Percentiles rank a stretch among this genome's conserved stretches.
Evolutionary conservation across 2,329 filamentous ascomycete species (phyloP).

Genomic region (Xylariaceae sp.): DNA sequence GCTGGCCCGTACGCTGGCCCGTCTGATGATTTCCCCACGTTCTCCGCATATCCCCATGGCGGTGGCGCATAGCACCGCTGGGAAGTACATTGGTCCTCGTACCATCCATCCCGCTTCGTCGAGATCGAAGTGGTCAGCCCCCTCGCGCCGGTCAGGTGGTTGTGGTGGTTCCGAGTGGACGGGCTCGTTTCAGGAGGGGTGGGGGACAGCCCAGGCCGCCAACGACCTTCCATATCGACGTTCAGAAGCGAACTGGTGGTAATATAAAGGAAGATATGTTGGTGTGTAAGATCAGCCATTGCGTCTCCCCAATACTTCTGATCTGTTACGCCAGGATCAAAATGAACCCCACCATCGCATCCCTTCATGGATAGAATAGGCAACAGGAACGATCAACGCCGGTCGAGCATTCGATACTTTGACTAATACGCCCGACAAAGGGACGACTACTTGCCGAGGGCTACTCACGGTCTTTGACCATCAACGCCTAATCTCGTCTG

Average conservation of each 20-base stretch:
- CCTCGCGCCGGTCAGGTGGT: constrained; percentile 2
- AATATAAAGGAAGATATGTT: not conserved
- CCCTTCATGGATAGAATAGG: not conserved
- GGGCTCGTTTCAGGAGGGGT: not conserved
- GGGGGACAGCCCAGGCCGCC: not conserved
- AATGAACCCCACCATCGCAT: not conserved
- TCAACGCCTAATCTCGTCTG: not conserved
- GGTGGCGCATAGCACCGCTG: not conserved
- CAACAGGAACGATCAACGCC: not conserved
- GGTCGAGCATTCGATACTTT: not conserved
- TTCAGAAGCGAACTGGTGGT: not conserved
- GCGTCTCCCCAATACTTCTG: not conserved
- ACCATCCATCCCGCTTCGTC: not conserved
- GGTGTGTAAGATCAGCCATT: constrained; percentile 3
- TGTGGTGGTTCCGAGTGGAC: constrained; percentile 7
- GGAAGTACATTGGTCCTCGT: not conserved
- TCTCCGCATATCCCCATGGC: not conserved
- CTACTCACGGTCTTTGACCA: not conserved
- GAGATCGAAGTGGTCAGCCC: not conserved
- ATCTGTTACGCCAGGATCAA: not conserved
- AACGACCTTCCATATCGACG: not conserved
- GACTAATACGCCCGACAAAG: constrained; percentile 5
- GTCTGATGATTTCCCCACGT: not conserved
- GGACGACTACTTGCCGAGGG: not conserved
- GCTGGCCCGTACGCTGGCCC: not conserved